Conservation (phyloP, 805 yeast genomes). For the Yamadazyma tumulicola region DNA sequence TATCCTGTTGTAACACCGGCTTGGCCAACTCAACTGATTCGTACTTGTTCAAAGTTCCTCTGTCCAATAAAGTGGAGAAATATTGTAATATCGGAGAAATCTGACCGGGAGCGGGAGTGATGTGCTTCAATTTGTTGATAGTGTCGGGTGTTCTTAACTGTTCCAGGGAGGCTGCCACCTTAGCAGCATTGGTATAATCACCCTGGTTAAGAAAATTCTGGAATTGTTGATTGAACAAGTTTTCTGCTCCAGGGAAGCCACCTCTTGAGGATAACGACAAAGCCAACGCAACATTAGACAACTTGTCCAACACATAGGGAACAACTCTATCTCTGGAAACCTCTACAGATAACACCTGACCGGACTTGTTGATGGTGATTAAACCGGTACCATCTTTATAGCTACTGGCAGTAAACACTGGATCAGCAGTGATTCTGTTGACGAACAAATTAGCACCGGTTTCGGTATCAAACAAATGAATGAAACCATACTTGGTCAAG, state of each 20-base stretch:
- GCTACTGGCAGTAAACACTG: slow-evolving; percentile 83
- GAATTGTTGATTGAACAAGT: slow-evolving; percentile 85
- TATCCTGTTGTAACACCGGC: slow-evolving; percentile 93
- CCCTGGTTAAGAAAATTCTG: slow-evolving; percentile 79
- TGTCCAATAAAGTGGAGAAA: slow-evolving; percentile 85
- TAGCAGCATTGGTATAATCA: slow-evolving; percentile 89
- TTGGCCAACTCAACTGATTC: slow-evolving; percentile 94
- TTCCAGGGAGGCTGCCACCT: slow-evolving; percentile 92
- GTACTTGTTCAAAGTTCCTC: slow-evolving; percentile 85
- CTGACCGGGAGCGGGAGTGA: slow-evolving; percentile 91
- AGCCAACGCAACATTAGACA: slow-evolving; percentile 84
- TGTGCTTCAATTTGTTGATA: slow-evolving; percentile 83
- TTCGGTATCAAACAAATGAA: slow-evolving; percentile 92
- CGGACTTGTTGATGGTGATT: slow-evolving; percentile 88
- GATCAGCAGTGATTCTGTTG: slow-evolving; percentile 93
- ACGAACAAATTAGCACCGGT: slow-evolving; percentile 90
- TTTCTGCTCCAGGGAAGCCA: slow-evolving; percentile 96
- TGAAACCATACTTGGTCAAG: slow-evolving; percentile 93
- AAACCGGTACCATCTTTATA: slow-evolving; percentile 77
- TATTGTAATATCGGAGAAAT: slow-evolving; percentile 92
- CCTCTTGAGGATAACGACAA: slow-evolving; percentile 89
- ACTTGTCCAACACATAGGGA: slow-evolving; percentile 82
- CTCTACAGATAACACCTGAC: slow-evolving; percentile 92
- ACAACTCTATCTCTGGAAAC: slow-evolving; percentile 79
- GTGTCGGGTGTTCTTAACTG: slow-evolving; percentile 93